These are phyloP conservation scores for Hyphopichia wangnamkhiaoensis DNA, from an alignment of 1,139 yeast species.

Conservation along the genomic window DNA sequence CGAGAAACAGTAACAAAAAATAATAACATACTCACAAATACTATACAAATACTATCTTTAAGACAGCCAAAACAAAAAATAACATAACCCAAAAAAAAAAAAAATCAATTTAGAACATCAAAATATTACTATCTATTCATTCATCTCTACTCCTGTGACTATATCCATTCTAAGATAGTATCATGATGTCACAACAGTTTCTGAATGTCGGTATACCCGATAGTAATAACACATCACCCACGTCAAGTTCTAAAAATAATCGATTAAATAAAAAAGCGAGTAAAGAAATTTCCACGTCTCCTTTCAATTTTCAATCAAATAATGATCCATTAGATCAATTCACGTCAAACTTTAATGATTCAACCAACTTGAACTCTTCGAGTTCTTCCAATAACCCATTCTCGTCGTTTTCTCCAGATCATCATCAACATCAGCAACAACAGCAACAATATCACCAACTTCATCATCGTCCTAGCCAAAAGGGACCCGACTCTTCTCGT, in stretches of 20 bases:
- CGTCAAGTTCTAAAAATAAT: not conserved
- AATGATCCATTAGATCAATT: not conserved
- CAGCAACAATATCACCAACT: not conserved
- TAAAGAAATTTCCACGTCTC: conserved; percentile 3
- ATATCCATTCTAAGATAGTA: conserved; percentile 5
- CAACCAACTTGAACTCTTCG: not conserved
- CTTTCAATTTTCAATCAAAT: conserved; percentile 3
- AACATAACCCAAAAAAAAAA: not conserved
- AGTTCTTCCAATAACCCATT: not conserved
- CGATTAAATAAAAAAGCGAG: not conserved
- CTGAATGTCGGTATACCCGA: not conserved
- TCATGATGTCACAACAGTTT: conserved; percentile 1
- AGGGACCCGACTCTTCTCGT: not conserved
- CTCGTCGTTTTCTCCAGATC: not conserved
- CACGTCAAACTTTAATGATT: not conserved
- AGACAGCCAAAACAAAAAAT: not conserved
- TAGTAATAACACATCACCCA: not conserved
- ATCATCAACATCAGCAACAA: not conserved
- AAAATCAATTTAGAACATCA: not conserved
- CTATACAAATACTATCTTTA: too few species aligned
- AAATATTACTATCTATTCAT: too few species aligned
- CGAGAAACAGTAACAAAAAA: not conserved
- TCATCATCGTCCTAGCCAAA: not conserved
- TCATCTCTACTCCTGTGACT: too few species aligned
- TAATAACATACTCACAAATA: too few species aligned